Percentiles rank a stretch among this genome's conserved stretches.
phyloP scores from a whole-genome alignment of 176 grass and related monocot genomes.

The Cymbopogon citratus region DNA sequence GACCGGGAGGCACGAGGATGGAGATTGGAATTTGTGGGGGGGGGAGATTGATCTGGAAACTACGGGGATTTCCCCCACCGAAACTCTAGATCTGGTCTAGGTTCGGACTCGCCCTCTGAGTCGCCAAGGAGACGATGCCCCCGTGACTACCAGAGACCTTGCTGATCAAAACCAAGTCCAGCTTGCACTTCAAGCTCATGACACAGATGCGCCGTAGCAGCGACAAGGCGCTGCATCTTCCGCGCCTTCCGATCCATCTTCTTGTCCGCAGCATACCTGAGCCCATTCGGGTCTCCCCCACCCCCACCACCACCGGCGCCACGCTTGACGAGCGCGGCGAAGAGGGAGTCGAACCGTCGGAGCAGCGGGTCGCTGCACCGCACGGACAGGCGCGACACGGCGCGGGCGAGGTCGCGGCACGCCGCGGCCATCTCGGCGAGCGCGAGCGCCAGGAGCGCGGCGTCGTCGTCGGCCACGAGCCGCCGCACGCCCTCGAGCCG shows the following conservation, averaged over 20 bases:
- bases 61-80: too few species aligned
- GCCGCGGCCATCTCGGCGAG: slow-evolving; percentile 45
- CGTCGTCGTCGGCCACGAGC: slow-evolving; percentile 57
- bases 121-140: too few species aligned
- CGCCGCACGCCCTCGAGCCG: slow-evolving; percentile 62
- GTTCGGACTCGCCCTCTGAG: too few species aligned
- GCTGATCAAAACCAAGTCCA: too few species aligned
- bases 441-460: slow-evolving; percentile 46
- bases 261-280: slow-evolving; percentile 35
- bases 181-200: slow-evolving; percentile 80
- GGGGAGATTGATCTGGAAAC: too few species aligned
- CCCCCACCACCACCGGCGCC: background rate
- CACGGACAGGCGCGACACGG: slow-evolving; percentile 25
- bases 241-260: slow-evolving; percentile 84
- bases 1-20: too few species aligned
- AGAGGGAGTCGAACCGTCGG: slow-evolving; percentile 48
- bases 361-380: slow-evolving; percentile 58
- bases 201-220: slow-evolving; percentile 34
- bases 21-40: too few species aligned
- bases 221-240: slow-evolving; percentile 74
- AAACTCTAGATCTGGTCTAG: too few species aligned
- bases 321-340: slow-evolving; percentile 36
- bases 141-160: too few species aligned
- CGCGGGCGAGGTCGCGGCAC: slow-evolving; percentile 21
- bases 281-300: slow-evolving; percentile 33